phyloP scores from a whole-genome alignment of 805 yeast species.

The Ogataea polymorpha region DNA sequence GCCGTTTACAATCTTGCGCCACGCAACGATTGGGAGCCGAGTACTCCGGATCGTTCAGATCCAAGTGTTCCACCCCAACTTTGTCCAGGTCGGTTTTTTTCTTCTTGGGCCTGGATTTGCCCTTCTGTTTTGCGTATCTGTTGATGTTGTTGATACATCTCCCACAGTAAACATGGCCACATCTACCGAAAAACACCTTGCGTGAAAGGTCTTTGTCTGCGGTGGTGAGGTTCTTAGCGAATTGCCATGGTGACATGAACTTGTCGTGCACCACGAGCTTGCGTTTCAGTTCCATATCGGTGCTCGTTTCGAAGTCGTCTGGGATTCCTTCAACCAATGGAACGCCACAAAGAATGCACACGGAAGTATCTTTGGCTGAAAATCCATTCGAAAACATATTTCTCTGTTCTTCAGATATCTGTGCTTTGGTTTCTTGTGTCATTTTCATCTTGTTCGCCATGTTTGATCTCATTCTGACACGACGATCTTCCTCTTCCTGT shows the following conservation, averaged over 20 bases:
- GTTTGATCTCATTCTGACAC: conserved; percentile 21
- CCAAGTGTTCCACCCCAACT: conserved; percentile 19
- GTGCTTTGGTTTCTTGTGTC: conserved; percentile 14
- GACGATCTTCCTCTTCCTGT: conserved; percentile 26
- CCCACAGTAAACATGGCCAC: conserved; percentile 90
- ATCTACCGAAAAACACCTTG: conserved; percentile 60
- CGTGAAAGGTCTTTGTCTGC: conserved; percentile 60
- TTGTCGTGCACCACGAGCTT: conserved; percentile 25
- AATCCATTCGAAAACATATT: conserved; percentile 26
- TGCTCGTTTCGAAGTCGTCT: conserved; percentile 35
- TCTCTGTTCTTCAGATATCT: conserved; percentile 14
- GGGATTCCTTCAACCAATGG: conserved; percentile 75
- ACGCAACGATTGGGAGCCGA: conserved; percentile 61
- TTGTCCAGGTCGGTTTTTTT: conserved; percentile 14
- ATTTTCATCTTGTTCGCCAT: conserved; percentile 23
- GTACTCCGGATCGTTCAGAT: conserved; percentile 39
- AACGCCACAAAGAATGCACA: conserved; percentile 70
- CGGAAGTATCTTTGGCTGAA: conserved; percentile 36
- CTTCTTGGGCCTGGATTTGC: conserved; percentile 22
- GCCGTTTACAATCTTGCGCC: conserved; percentile 45
- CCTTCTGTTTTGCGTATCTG: conserved; percentile 27
- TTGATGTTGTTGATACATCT: conserved; percentile 71
- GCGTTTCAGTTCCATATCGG: conserved; percentile 24
- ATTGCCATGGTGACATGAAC: conserved; percentile 63
- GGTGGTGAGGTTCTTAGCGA: conserved; percentile 44